These are phyloP conservation scores for Geotrichum citri-aurantii DNA, from an alignment of 1,139 yeast species.

Conservation along the genomic window DNA sequence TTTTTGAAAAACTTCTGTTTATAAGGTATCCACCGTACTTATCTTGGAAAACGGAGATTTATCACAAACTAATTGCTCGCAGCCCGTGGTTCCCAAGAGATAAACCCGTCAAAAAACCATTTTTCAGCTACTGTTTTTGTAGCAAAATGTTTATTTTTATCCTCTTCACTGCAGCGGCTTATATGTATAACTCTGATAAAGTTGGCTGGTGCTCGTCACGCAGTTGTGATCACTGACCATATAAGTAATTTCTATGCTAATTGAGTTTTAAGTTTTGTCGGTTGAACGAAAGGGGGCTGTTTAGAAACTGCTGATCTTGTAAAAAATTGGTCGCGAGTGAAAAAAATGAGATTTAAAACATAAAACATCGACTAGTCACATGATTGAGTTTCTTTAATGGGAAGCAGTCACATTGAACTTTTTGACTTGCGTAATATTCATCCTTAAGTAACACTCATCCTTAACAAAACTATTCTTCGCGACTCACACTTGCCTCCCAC, in stretches of 20 bases:
- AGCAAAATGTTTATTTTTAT: not conserved
- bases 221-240: not conserved
- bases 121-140: not conserved
- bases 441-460: not conserved
- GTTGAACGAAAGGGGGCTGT: not conserved
- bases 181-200: not conserved
- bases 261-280: not conserved
- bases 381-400: not conserved
- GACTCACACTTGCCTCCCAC: not conserved
- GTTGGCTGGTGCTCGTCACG: not conserved
- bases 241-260: not conserved
- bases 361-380: not conserved
- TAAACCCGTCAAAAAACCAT: slow-evolving; percentile 19
- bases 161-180: not conserved
- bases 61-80: not conserved
- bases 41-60: not conserved
- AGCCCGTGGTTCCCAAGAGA: slow-evolving; percentile 21
- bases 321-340: not conserved
- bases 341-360: not conserved
- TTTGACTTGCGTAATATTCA: not conserved
- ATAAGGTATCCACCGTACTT: slow-evolving; percentile 15
- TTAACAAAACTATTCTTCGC: not conserved
- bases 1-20: slow-evolving; percentile 7
- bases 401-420: not conserved
- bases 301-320: not conserved